Base-by-base conservation (phyloP, 2,329 filamentous ascomycete genomes). In the Botrytis pseudocinerea region DNA sequence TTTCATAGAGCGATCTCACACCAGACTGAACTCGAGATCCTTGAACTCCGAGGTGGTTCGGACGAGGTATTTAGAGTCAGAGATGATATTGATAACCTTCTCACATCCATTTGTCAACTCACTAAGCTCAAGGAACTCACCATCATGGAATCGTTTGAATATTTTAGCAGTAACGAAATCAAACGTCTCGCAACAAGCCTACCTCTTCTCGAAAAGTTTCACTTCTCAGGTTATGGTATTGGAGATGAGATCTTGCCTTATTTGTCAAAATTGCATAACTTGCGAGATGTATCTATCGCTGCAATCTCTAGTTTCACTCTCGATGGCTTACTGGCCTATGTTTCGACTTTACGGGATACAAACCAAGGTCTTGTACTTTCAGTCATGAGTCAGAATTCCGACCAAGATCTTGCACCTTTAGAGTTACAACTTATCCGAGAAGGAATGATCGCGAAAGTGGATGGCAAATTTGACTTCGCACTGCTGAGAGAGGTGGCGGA, bases 271-370 rank as follows among this genome's bases (percentile, higher is more conserved):
- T 81, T 91, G 61, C 79, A 79, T 5, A 82, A 85, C 46, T 81
- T 92, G 51, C 85, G 85, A 63, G 83, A 81, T 6, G 81, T 92
- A 10, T 85, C 84, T 7, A 85, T 91, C 60, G 85, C 84, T 54
- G 88, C 87, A 3, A 81, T 86, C 4, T 89, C 89, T 0, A 80
- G 80, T 2, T 91, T 92, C 78, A 87, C 86, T 0, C 81, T 82
- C 4, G 79, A 83, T 7, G 87, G 86, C 2, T 82, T 92, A 1
- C 78, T 81, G n/a, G 64, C 77, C 0, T 86, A 85, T 73, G 81
- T 86, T 44, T 75, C 78, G 10, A 78, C 72, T 5, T 79, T 87
- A 10, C 77, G 79, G n/a, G 74, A 75, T 16, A 79, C 78, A 16
- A 82, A 83, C 68, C 75, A 75, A 44, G 81, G 81, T 22, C 75